phyloP scores from a whole-genome alignment of 441 rosid species.

The Viola pubescens region DNA sequence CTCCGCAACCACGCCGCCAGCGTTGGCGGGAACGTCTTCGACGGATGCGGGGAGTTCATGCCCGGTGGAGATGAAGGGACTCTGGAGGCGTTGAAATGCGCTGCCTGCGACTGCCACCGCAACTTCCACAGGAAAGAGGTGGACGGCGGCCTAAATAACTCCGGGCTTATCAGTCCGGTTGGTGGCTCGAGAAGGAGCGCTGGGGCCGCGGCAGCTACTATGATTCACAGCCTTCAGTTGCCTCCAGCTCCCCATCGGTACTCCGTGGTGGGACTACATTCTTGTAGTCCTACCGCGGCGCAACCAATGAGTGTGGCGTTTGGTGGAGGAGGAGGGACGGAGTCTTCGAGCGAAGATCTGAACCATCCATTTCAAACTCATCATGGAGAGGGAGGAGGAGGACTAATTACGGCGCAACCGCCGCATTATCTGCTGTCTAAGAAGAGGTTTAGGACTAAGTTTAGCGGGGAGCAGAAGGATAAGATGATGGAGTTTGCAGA shows the following conservation, averaged over 20 bases:
- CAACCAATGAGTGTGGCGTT: slow-evolving; percentile 83
- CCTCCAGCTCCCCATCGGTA: slow-evolving; percentile 43
- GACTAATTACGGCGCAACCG: slow-evolving; percentile 14
- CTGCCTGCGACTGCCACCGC: slow-evolving; percentile 94
- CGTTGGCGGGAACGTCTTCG: slow-evolving; percentile 66
- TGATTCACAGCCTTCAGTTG: slow-evolving; percentile 46
- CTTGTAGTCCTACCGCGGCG: slow-evolving; percentile 43
- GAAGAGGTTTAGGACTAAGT: slow-evolving; percentile 77
- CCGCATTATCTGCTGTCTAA: slow-evolving; percentile 47
- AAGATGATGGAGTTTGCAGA: slow-evolving; percentile 90
- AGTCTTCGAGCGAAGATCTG: slow-evolving; percentile 88
- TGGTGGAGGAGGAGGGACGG: slow-evolving; percentile 58
- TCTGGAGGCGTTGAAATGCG: slow-evolving; percentile 66
- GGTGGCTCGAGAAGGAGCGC: slow-evolving; percentile 21
- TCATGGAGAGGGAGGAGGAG: slow-evolving; percentile 21
- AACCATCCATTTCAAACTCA: slow-evolving; percentile 35
- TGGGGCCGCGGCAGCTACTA: slow-evolving; percentile 4
- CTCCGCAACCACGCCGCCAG: slow-evolving; percentile 83
- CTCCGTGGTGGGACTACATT: slow-evolving; percentile 29
- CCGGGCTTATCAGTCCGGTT: slow-evolving; percentile 29
- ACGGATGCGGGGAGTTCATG: slow-evolving; percentile 99
- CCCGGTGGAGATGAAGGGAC: slow-evolving; percentile 81
- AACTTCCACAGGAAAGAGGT: slow-evolving; percentile 77
- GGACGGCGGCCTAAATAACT: slow-evolving; percentile 20
- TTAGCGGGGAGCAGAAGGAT: slow-evolving; percentile 73